Base-by-base conservation (phyloP, 768 basidiomycete genomes). In the Leucocoprinus leucothites region DNA sequence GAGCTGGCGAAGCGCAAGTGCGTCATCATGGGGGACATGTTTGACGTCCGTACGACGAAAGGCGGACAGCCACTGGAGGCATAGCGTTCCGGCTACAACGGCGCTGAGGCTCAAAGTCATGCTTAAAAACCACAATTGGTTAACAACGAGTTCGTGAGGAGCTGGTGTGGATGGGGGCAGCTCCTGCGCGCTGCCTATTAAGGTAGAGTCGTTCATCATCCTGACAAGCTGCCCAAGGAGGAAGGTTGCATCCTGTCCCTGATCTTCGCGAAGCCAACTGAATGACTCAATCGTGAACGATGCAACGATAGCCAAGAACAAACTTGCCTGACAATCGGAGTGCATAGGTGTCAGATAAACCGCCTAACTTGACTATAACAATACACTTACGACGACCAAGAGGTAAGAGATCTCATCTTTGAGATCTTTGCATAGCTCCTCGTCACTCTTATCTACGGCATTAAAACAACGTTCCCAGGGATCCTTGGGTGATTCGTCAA, bases 71-170 rank as follows among this genome's bases (percentile, higher is more conserved):
- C 56, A 57, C 31, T 57, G 56, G 6, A 57, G 42, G 18, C 56
- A 57, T 5, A 57, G 50, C 11, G 44, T 57, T 3, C 48, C 56
- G 3, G 43, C 35, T 19, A 45, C 31, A 28, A 49, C 50, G 7
- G 50, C 56, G n/a, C 45, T 28, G 22, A 57, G 28, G 40, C 56
- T 57, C 40, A 57, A 9, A 24, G 48, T 50, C 48, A 57, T 44
- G 6, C 56, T 57, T 19, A 57, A 24, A 21, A 57, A 57, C 55
- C 48, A 57, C 34, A 57, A 8, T 26, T 50, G 50, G 19, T 57
- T 57, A 9, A 57, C 45, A 13, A 55, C 38, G 11, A 55, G 16
- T 7, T 55, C 45, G 11, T 41, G 31, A 3, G 40, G 24, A 9
- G 11, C 19, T 35, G 53, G 45, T 8, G 0, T 7, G 26, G 28